Base-by-base conservation (phyloP, 2,329 filamentous ascomycete species). In the Parafenestella ontariensis region DNA sequence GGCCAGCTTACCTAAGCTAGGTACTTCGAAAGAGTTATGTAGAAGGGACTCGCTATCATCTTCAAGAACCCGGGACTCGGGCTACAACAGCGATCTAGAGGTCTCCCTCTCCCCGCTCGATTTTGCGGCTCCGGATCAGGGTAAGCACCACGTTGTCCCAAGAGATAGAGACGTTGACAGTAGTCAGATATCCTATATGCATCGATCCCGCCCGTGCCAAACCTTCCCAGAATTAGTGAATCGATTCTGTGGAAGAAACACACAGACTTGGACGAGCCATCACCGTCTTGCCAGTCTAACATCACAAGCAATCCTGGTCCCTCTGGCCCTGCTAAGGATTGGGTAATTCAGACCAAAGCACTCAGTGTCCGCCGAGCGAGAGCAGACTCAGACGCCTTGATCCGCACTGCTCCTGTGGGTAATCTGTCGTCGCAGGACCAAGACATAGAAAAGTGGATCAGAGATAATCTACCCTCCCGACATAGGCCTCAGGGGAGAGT, bases 41-140 rank as follows among this genome's bases (percentile, higher is more conserved):
- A 59, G 69, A 39, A 58, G 68, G 47, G 69, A 71, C 45, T 69
- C 64, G 29, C 45, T 71, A 21, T 67, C 62, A 10, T 71, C 67
- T 3, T 65, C 63, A 5, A 62, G 59, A 40, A 71, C 69, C 8
- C 52, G 61, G 8, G 69, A 72, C 44, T 72, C 69, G n/a, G 69
- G 69, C 6, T 72, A 72, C 50, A 68, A 60, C 34, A 71, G 68
- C 51, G 66, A 72, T 26, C 59, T 59, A 7, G 69, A 72, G 24
- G 40, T 62, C 17, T 62, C 65, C 37, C 52, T 68, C 34, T 72
- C 68, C 10, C 68, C 68, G 8, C 54, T 69, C 18, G 68, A 71
- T 18, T 54, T 63, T 37, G 41, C 46, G 13, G 49, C 37, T 18
- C 40, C 49, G 10, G 55, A 65, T 26, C 60, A 64, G 20, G 45